Percentiles rank a stretch among this genome's conserved stretches.
phyloP scores from a whole-genome alignment of 1,139 yeast genomes.

The Sugiyamaella paludigena region DNA sequence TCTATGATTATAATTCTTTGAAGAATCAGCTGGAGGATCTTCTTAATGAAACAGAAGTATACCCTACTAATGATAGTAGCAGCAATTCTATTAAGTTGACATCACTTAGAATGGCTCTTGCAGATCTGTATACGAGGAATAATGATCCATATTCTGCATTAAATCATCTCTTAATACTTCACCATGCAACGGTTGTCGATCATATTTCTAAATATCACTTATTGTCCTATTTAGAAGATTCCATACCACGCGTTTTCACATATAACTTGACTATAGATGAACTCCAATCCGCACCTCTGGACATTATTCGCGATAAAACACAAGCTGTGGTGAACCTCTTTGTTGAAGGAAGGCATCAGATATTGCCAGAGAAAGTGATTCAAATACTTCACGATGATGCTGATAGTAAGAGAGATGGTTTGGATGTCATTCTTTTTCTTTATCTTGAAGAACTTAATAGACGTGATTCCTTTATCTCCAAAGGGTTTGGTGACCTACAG shows the following conservation, averaged over 20 bases:
- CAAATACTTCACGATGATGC: constrained; percentile 38
- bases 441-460: constrained; percentile 57
- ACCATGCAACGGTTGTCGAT: constrained; percentile 55
- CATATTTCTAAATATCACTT: constrained; percentile 63
- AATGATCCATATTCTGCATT: constrained; percentile 65
- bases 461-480: constrained; percentile 54
- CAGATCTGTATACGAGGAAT: constrained; percentile 55
- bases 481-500: constrained; percentile 63
- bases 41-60: constrained; percentile 31
- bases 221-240: constrained; percentile 47
- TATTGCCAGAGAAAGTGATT: constrained; percentile 53
- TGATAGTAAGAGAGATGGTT: constrained; percentile 27
- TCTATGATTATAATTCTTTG: constrained; percentile 51
- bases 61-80: background rate
- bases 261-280: constrained; percentile 45
- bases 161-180: constrained; percentile 53
- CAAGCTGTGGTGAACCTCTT: constrained; percentile 52
- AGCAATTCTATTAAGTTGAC: background rate
- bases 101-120: constrained; percentile 49
- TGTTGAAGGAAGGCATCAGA: constrained; percentile 64
- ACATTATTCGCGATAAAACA: constrained; percentile 43
- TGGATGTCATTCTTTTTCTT: constrained; percentile 51
- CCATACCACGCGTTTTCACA: constrained; percentile 52
- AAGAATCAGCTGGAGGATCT: constrained; percentile 49
- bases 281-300: constrained; percentile 44